phyloP scores from a whole-genome alignment of 176 grass and related monocot species.

The Eremochloa ophiuroides region DNA sequence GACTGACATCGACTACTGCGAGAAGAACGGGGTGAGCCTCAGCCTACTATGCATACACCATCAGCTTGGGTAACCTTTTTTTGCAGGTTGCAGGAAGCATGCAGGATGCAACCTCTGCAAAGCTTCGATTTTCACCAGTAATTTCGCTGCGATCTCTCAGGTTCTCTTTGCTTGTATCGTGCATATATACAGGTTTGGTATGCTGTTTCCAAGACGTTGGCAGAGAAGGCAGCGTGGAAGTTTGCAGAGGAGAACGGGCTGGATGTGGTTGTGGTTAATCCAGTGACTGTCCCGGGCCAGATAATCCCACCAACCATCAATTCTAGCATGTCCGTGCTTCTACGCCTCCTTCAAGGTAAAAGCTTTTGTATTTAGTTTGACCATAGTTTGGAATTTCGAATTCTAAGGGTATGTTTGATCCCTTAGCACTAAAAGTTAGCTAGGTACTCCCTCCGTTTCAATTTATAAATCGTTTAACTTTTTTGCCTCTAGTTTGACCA shows the following conservation, averaged over 20 bases:
- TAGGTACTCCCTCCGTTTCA: no score
- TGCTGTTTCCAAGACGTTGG: constrained; percentile 77
- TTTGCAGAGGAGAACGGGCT: constrained; percentile 80
- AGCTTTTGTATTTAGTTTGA: no score
- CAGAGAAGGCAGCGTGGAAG: constrained; percentile 86
- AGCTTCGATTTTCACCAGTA: neutral
- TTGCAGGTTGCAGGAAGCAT: no score
- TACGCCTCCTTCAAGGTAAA: constrained; percentile 56
- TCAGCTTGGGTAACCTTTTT: no score
- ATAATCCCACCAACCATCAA: constrained; percentile 70
- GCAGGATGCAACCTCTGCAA: neutral
- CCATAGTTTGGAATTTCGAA: no score
- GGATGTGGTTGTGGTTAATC: constrained; percentile 75
- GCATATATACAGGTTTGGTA: constrained; percentile 83
- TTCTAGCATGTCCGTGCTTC: constrained; percentile 73
- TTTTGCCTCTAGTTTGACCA: no score
- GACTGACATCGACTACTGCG: constrained; percentile 79
- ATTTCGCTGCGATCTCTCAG: neutral
- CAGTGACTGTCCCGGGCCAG: constrained; percentile 65
- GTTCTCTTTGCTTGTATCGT: neutral
- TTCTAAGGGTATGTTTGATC: no score
- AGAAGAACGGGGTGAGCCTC: constrained; percentile 59
- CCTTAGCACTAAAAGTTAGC: no score
- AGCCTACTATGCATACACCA: neutral
- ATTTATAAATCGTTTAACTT: no score